A percentile compares a stretch with the other conserved stretches of the same genome.
phyloP scores from a whole-genome alignment of 2,329 filamentous ascomycete species.

The Alternaria sp. region DNA sequence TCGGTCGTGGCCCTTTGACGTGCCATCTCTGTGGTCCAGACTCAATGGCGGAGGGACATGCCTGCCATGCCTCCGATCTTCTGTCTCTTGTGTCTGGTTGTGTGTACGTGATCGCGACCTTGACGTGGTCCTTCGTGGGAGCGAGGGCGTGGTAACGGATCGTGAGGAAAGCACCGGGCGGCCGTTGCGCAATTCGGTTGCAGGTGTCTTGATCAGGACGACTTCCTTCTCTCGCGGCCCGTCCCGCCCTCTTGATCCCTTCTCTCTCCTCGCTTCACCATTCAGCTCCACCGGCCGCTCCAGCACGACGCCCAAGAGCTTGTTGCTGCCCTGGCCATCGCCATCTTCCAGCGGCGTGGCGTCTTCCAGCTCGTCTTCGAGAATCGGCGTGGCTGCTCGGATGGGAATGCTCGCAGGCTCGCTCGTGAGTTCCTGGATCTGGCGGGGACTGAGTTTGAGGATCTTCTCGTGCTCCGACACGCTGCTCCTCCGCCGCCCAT shows the following conservation, averaged over 20 bases:
- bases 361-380: conserved; percentile 41
- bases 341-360: conserved; percentile 23
- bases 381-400: conserved; percentile 50
- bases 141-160: conserved; percentile 47
- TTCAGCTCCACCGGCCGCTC: conserved; percentile 27
- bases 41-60: conserved; percentile 43
- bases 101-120: conserved; percentile 28
- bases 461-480: conserved; percentile 50
- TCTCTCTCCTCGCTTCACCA: conserved; percentile 3
- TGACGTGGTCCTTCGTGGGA: conserved; percentile 48
- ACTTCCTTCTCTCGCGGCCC: conserved; percentile 34
- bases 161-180: conserved; percentile 43
- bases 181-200: conserved; percentile 28
- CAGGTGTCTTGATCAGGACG: conserved; percentile 38
- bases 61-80: conserved; percentile 26
- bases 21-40: conserved; percentile 40
- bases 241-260: conserved; percentile 16
- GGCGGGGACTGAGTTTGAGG: conserved; percentile 60
- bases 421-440: conserved; percentile 62
- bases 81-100: conserved; percentile 25
- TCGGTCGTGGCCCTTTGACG: conserved; percentile 37
- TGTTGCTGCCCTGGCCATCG: conserved; percentile 22
- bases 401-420: conserved; percentile 63
- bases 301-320: conserved; percentile 28
- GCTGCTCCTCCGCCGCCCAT: conserved; percentile 44